Base-by-base conservation (phyloP, 495 filamentous ascomycete genomes). In the Hypomontagnella submonticulosa region DNA sequence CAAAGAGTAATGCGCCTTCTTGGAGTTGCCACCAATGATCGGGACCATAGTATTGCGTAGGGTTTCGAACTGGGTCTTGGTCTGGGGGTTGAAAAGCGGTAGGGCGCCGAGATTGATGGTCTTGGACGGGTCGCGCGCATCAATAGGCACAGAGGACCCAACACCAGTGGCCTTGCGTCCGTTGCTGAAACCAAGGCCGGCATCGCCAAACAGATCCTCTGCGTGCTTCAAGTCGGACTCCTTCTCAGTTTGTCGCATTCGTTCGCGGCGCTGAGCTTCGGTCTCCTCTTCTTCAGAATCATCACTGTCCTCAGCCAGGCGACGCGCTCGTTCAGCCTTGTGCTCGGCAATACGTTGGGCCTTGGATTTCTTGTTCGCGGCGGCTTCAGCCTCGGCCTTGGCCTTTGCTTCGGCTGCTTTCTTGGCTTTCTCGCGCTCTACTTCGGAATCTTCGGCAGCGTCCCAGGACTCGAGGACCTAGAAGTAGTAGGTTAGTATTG, bases 381-480 rank as follows among this genome's bases (percentile, higher is more conserved):
- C 90, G n/a, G 93, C 93, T 73, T 92, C 91, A 48, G 90, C 91
- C 1, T 93, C 91, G 32, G 90, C 92, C 75, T 94, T 96, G 48
- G 92, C 94, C 75, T 92, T 93, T 61, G 86, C 88, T 71, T 92
- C 93, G 7, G 86, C 92, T 12, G 87, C 92, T 78, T 91, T 91
- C 79, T 90, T 92, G 18, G 86, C 90, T 82, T 97, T 98, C 77
- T 97, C 93, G 65, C 92, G 90, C 81, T 99, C 96, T 51, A 88
- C 93, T 71, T 99, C 96, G 49, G 92, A 96, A 80, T 99, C 96
- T 71, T 97, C 95, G 58, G 91, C 95, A 38, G 92, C 94, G 67
- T 97, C 93, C 96, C 96, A 99, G 16, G 92, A 94, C 43, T 99
- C 96, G 58, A 97, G 85, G 57, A 97, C 92, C 91, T 97, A 46